phyloP scores from a whole-genome alignment of 2,329 filamentous ascomycete genomes.

The Penicillium carneum region DNA sequence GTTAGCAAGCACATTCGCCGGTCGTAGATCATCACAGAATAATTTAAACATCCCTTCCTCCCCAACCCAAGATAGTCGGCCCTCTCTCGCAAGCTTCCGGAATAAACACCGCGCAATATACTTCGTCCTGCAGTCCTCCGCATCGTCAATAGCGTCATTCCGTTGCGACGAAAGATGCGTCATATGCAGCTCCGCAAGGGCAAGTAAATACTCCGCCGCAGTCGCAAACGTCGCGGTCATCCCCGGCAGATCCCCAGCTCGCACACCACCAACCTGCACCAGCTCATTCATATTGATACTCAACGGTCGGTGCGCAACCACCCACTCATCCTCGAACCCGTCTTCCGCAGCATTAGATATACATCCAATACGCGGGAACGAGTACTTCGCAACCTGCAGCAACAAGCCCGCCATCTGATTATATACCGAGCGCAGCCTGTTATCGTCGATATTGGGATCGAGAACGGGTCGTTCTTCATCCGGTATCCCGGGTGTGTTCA shows the following conservation, averaged over 20 bases:
- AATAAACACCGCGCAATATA: constrained; percentile 33
- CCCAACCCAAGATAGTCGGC: constrained; percentile 29
- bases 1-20: constrained; percentile 27
- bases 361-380: constrained; percentile 52
- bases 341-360: constrained; percentile 38
- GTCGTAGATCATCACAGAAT: constrained; percentile 33
- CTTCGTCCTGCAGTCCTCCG: constrained; percentile 31
- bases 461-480: constrained; percentile 41
- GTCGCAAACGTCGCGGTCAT: constrained; percentile 31
- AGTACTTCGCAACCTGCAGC: constrained; percentile 46
- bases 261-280: constrained; percentile 34
- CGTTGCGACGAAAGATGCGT: constrained; percentile 50
- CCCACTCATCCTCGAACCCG: constrained; percentile 25
- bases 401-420: constrained; percentile 52
- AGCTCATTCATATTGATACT: constrained; percentile 55
- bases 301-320: constrained; percentile 45
- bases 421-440: constrained; percentile 48
- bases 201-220: constrained; percentile 48
- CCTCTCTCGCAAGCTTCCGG: constrained; percentile 26
- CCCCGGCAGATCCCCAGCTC: constrained; percentile 20
- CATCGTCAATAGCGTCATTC: constrained; percentile 47
- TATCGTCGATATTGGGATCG: constrained; percentile 46
- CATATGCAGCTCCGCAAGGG: constrained; percentile 54
- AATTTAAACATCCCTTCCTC: constrained; percentile 29
- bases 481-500: constrained; percentile 35